Percentiles rank a stretch among this genome's conserved stretches.
phyloP scores from a whole-genome alignment of 768 basidiomycete genomes.

The Strobilomyces echinocephalus region DNA sequence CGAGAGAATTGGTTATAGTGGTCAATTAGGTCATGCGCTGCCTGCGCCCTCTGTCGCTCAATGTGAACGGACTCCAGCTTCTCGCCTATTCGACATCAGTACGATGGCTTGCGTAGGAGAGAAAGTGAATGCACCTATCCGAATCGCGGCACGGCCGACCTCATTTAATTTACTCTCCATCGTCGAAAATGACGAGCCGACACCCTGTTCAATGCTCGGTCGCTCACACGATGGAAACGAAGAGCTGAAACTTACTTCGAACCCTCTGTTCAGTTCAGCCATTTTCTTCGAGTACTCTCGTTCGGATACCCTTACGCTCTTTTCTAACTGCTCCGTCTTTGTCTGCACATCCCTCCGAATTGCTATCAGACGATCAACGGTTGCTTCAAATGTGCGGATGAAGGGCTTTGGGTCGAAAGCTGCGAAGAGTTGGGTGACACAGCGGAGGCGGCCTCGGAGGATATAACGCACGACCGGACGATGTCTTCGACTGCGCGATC shows the following conservation, averaged over 20 bases:
- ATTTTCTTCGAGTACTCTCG: constrained; percentile 93
- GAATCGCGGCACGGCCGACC: constrained; percentile 88
- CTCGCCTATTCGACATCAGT: constrained; percentile 55
- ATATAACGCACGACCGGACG: constrained; percentile 69
- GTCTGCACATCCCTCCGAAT: constrained; percentile 87
- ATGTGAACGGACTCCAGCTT: constrained; percentile 93
- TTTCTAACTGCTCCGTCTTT: constrained; percentile 89
- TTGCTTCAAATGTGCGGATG: constrained; percentile 85
- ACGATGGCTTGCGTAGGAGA: not conserved
- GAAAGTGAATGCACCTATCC: constrained; percentile 60
- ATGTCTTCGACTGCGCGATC: constrained; percentile 78
- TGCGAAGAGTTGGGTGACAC: constrained; percentile 29
- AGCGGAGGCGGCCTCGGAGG: not conserved
- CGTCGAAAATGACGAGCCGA: constrained; percentile 79
- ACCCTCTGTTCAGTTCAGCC: constrained; percentile 86
- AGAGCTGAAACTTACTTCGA: constrained; percentile 61
- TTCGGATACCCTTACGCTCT: constrained; percentile 82
- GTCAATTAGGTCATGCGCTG: constrained; percentile 88
- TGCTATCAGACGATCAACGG: constrained; percentile 82
- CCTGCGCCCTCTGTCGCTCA: constrained; percentile 87
- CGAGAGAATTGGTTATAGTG: constrained; percentile 91
- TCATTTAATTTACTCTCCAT: constrained; percentile 92
- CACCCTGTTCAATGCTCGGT: constrained; percentile 49
- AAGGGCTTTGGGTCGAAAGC: constrained; percentile 96
- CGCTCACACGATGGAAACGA: not conserved